Percentiles rank a stretch among this genome's conserved stretches.
These are phyloP conservation scores for Penicillium nucicola DNA, from an alignment of 495 filamentous ascomycete genomes.

Conservation along the genomic window DNA sequence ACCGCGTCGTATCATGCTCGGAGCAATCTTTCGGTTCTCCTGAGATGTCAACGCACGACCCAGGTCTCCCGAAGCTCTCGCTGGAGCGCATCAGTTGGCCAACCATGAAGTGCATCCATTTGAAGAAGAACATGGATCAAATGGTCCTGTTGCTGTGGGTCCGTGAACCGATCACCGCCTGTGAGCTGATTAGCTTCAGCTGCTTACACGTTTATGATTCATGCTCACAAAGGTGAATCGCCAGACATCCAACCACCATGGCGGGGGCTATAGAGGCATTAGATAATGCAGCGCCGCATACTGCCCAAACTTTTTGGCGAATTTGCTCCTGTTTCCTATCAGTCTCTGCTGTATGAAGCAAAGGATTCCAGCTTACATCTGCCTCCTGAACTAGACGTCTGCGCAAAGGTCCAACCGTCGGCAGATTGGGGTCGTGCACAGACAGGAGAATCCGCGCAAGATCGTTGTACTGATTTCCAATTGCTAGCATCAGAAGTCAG, in stretches of 20 bases:
- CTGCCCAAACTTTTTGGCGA: conserved; percentile 23
- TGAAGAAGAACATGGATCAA: conserved; percentile 20
- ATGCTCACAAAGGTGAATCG: conserved; percentile 21
- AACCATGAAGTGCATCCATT: conserved; percentile 19
- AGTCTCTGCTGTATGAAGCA: neutral
- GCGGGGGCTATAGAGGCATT: conserved; percentile 20
- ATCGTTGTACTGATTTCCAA: conserved; percentile 22
- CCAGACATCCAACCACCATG: conserved; percentile 27
- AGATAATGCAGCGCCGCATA: conserved; percentile 24
- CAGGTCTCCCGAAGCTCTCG: conserved; percentile 23
- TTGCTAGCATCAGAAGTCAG: conserved; percentile 11
- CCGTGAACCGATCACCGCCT: conserved; percentile 26
- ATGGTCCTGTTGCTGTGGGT: conserved; percentile 20
- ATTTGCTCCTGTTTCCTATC: conserved; percentile 9
- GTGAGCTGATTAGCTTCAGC: neutral
- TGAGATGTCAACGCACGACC: conserved; percentile 13
- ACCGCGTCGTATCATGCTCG: no score
- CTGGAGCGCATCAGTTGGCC: conserved; percentile 24
- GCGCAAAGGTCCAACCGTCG: conserved; percentile 18
- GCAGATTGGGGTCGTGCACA: conserved; percentile 20
- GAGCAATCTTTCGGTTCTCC: neutral
- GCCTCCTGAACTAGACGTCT: conserved; percentile 12
- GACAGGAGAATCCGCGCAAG: conserved; percentile 17
- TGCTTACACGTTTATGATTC: neutral
- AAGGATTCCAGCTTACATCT: conserved; percentile 10